Evolutionary conservation across 441 rosid genomes (phyloP).

Genomic region (Adansonia rubrostipa): DNA sequence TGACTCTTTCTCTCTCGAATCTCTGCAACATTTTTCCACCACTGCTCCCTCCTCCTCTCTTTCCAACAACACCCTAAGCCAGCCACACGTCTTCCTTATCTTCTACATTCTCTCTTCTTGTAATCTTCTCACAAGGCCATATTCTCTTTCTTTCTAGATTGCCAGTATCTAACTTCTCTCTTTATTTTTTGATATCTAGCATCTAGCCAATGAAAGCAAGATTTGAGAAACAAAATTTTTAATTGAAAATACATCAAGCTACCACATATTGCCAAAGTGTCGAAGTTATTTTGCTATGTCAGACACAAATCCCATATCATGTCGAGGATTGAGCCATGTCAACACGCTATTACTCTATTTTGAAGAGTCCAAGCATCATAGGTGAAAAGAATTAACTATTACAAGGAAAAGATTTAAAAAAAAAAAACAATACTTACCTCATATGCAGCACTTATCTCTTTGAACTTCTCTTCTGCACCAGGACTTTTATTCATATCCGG

Average conservation of each 20-base stretch:
- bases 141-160: not conserved
- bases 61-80: not conserved
- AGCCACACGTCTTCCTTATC: not conserved
- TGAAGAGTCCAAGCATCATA: not conserved
- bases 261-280: not conserved
- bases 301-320: not conserved
- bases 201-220: not conserved
- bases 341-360: not conserved
- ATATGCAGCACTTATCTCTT: conserved; percentile 94
- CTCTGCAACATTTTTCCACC: not conserved
- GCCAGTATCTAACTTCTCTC: not conserved
- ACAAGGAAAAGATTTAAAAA: conserved; percentile 12
- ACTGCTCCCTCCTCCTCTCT: not conserved
- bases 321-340: not conserved
- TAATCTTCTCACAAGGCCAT: not conserved
- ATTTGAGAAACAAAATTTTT: not conserved
- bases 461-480: conserved; percentile 91
- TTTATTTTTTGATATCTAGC: not conserved
- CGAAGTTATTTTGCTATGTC: not conserved
- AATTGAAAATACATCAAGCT: not conserved
- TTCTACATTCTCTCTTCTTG: conserved; percentile 6
- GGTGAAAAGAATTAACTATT: conserved; percentile 16
- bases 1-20: not conserved
- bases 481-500: conserved; percentile 82
- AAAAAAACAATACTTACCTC: conserved; percentile 54